phyloP scores from a whole-genome alignment of 768 basidiomycete species.

The Tylopilus sp. region DNA sequence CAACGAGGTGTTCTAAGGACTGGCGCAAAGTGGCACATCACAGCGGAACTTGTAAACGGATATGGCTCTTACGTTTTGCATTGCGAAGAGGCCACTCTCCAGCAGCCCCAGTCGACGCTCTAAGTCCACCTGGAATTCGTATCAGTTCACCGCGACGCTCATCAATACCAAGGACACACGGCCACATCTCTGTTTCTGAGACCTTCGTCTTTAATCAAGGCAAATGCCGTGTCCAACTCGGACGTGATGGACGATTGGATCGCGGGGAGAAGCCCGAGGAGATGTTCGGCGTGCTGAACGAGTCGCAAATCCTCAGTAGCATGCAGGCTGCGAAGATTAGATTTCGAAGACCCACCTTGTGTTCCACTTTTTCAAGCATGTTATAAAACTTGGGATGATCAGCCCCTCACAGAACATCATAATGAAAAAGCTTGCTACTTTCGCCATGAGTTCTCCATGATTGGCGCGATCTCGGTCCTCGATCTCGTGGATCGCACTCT shows the following conservation, averaged over 20 bases:
- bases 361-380: constrained; percentile 23
- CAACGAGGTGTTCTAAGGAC: constrained; percentile 20
- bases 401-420: constrained; percentile 7
- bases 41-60: constrained; percentile 9
- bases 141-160: constrained; percentile 6
- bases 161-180: constrained; percentile 16
- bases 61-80: constrained; percentile 30
- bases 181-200: constrained; percentile 25
- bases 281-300: constrained; percentile 26
- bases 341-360: constrained; percentile 16
- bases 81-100: constrained; percentile 20
- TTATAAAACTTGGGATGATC: constrained; percentile 22
- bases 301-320: background rate
- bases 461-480: constrained; percentile 17
- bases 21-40: constrained; percentile 15
- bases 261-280: constrained; percentile 23
- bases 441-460: constrained; percentile 19
- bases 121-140: constrained; percentile 25
- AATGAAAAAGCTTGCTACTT: constrained; percentile 16
- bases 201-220: constrained; percentile 27
- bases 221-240: constrained; percentile 23
- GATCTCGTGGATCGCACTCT: constrained; percentile 19
- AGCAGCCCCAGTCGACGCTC: constrained; percentile 28
- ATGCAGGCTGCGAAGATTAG: background rate
- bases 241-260: constrained; percentile 23